These are phyloP conservation scores for Ceratocystis harringtonii DNA, from an alignment of 2,329 filamentous ascomycete species.

Conservation along the genomic window DNA sequence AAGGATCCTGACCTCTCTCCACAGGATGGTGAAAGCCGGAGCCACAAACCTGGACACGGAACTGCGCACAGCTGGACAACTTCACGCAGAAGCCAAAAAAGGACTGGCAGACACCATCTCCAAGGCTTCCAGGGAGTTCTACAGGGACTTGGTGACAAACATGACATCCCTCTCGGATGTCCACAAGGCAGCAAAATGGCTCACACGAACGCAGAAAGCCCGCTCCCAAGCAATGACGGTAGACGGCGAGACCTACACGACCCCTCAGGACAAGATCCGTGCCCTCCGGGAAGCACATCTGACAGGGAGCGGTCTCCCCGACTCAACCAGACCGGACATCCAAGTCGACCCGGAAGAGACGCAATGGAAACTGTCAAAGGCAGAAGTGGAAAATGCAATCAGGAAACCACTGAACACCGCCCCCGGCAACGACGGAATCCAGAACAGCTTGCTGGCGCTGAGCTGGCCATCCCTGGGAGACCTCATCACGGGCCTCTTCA, in stretches of 20 bases:
- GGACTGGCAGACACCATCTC: not conserved
- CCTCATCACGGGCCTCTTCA: slow-evolving; percentile 18
- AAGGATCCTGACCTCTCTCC: too few species aligned
- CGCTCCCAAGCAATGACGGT: not conserved
- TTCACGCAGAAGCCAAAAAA: not conserved
- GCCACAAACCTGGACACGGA: too few species aligned
- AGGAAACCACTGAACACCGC: not conserved
- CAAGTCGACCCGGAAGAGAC: not conserved
- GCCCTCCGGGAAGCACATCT: not conserved
- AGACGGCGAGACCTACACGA: not conserved
- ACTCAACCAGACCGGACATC: not conserved
- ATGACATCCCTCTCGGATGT: not conserved
- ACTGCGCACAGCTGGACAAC: too few species aligned
- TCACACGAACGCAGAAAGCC: not conserved
- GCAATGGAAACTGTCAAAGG: not conserved
- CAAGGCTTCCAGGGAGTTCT: not conserved
- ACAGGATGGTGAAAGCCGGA: too few species aligned
- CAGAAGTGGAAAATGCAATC: not conserved
- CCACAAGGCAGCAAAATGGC: slow-evolving; percentile 5
- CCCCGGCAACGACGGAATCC: not conserved
- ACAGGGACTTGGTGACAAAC: not conserved
- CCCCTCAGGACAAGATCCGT: not conserved
- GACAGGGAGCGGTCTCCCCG: not conserved
- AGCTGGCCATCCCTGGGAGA: slow-evolving; percentile 4
- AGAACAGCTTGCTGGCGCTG: slow-evolving; percentile 2